Evolutionary conservation across 2,329 filamentous ascomycete species (phyloP), one percentile per base, ranked within the genome.

Genomic region (Nemania sp.): DNA sequence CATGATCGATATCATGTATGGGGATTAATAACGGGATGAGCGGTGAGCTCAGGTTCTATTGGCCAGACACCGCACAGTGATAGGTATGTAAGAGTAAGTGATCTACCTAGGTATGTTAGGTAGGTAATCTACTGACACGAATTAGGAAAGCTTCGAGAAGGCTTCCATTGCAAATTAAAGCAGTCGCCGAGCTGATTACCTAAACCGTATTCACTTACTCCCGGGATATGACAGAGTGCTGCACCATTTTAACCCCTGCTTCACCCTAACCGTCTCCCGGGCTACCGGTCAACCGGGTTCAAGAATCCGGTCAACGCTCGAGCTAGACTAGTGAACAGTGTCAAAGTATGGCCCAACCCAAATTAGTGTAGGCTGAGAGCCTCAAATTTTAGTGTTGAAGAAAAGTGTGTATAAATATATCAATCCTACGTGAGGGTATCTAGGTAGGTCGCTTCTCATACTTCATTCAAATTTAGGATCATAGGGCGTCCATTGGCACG

Each of bases 261-360:
- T 29, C 56, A 58, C 52, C 55, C 62, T 57, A 62, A 6, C 13
- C 45, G 32, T 63, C 54, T 68, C 55, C 66, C 58, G 68, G 68
- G 18, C 55, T 68, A 61, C 62, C 66, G 65, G 68, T 55, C 56
- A 32, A 70, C 62, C 68, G 68, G 68, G 2, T 52, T 60, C n/a
- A 10, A 47, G 24, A 43, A 60, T 53, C 68, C 68, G 68, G 65
- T 35, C 38, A 54, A 67, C 64, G 55, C 52, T 57, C 24, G 8
- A 58, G 56, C 61, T 52, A 56, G 64, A 68, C n/a, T n/a, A n/a
- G n/a, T n/a, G n/a, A n/a, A n/a, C n/a, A 67, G 60, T 54, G 55
- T 54, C 60, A 60, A 35, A 63, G 47, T 53, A 22, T 47, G 41
- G 53, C 45, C 53, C 15, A 15, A 29, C 52, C 22, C 4, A n/a